Base-by-base conservation (phyloP, 345 rosid genomes). In the Rhizophora mangle region DNA sequence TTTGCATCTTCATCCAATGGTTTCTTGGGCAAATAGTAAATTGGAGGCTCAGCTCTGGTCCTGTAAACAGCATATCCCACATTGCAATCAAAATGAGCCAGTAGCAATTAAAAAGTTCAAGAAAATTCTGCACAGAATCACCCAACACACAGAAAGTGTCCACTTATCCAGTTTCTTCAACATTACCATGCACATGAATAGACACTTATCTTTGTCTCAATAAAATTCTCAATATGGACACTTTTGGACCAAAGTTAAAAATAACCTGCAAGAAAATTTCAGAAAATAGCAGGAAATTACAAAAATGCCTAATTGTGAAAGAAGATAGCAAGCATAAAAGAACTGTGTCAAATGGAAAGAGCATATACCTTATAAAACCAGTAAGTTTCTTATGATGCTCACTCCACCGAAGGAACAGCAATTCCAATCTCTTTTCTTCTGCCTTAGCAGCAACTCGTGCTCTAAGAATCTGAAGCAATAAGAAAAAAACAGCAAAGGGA, bases 171-270 rank as follows among this genome's bases (percentile, higher is more conserved):
- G 74, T 76, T 79, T 74, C 77, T 77, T 78, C 83, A 86, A 81
- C 85, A 82, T 82, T 79, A 76, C 79, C 76, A 79, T 87, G 76
- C 84, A 86, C 88, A 73, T 85, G 88, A 86, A 88, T 64, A 70
- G 89, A 92, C 88, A 95, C 99, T 95, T 92, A 94, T 92, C 94
- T 34, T 34, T 74, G 89, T 82, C 85, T 86, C 87, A 86, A 88
- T 82, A 90, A 89, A 90, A 92, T 84, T 91, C 92, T 88, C 92
- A 90, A 90, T 90, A 90, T 88, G 93, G 91, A 95, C 85, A 92
- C 98, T 88, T 87, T 85, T 84, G 88, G 97, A 95, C 98, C 93
- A 86, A 87, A 94, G 85, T 83, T 85, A 89, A 92, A 92, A 87
- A 80, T 90, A 95, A 95, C 96, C 98, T 95, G 99, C 97, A 81